A percentile compares a stretch with the other conserved stretches of the same genome.
Evolutionary conservation across 495 filamentous ascomycete genomes (phyloP).

Genomic region (Hyaloscypha finlandica): DNA sequence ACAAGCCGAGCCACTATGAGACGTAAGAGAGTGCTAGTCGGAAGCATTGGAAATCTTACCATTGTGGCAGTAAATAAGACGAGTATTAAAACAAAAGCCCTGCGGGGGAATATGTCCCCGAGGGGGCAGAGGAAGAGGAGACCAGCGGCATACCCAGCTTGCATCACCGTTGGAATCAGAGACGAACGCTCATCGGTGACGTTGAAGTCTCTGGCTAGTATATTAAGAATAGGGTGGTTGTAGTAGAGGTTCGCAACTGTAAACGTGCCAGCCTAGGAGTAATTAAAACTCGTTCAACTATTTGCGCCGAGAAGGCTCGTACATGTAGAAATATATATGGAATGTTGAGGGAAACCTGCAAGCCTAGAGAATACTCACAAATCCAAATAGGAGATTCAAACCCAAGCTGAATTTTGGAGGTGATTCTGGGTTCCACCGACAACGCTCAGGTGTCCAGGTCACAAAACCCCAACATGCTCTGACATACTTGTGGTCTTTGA

Average conservation of each 20-base stretch:
- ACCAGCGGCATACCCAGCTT: conserved; percentile 78
- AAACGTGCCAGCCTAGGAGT: conserved; percentile 38
- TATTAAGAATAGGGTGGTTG: conserved; percentile 64
- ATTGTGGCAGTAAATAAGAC: conserved; percentile 67
- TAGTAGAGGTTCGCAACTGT: conserved; percentile 72
- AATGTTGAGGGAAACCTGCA: background rate
- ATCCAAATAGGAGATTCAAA: conserved; percentile 63
- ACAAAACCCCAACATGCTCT: conserved; percentile 35
- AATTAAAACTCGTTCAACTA: background rate
- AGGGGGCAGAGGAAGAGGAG: conserved; percentile 76
- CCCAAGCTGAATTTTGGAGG: conserved; percentile 59
- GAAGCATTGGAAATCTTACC: conserved; percentile 39
- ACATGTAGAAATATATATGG: background rate
- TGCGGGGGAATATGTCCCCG: conserved; percentile 70
- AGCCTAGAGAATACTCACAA: conserved; percentile 34
- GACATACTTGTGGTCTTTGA: conserved; percentile 18
- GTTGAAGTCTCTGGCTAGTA: conserved; percentile 59
- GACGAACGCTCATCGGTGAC: conserved; percentile 55
- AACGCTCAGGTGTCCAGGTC: conserved; percentile 55
- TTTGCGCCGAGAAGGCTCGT: background rate
- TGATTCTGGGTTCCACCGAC: conserved; percentile 57
- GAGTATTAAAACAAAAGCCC: conserved; percentile 68
- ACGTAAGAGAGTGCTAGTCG: background rate
- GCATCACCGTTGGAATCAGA: conserved; percentile 72
- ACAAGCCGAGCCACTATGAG: conserved; percentile 63